Base-by-base conservation (phyloP, 2,329 filamentous ascomycete genomes). In the Cercospora berteroae region DNA sequence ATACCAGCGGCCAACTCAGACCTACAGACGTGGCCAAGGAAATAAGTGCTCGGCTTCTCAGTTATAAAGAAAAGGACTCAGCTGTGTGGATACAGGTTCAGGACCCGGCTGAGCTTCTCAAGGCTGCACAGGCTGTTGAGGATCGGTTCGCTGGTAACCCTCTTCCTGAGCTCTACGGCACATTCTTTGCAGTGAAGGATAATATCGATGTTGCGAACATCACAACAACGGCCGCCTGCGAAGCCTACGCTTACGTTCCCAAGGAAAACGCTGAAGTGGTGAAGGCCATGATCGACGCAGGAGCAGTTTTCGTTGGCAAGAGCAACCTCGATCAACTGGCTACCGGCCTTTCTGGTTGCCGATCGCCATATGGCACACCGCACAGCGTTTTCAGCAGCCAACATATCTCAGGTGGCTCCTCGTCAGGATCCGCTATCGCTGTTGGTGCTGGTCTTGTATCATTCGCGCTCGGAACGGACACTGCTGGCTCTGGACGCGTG, bases 281-380 rank as follows among this genome's bases (percentile, higher is more conserved):
- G 6, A 74, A 78, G 1, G 84, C 82, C 4, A 74, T 88, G 10
- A 80, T 82, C 13, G 72, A 77, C 2, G 83, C 84, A 5, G 86
- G 86, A 2, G 86, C 84, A 1, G 79, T 89, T 5, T 84, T 88
- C 58, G 79, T 89, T 3, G 87, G 85, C 36, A 89, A 89, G 73
- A 81, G 83, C 0, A 89, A 88, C 69, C 81, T 89, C 63, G 87
- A 89, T 73, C 87, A 89, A 74, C 80, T 89, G 4, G 87, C 87
- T 2, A 89, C 87, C 0, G 87, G 87, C 0, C 80, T 89, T 2
- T 85, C 83, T 12, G 87, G 87, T 16, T 86, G 84, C 57, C 82
- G 86, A 27, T 87, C 85, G 1, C 85, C 86, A 0, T 88, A 85
- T 68, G 87, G 87, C 2, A 83, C 81, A 20, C 83, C 86, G 1